Percentiles rank a stretch among this genome's conserved stretches.
Conservation (phyloP, 305 asterid species). For the Fraxinus xanthoxyloides region DNA sequence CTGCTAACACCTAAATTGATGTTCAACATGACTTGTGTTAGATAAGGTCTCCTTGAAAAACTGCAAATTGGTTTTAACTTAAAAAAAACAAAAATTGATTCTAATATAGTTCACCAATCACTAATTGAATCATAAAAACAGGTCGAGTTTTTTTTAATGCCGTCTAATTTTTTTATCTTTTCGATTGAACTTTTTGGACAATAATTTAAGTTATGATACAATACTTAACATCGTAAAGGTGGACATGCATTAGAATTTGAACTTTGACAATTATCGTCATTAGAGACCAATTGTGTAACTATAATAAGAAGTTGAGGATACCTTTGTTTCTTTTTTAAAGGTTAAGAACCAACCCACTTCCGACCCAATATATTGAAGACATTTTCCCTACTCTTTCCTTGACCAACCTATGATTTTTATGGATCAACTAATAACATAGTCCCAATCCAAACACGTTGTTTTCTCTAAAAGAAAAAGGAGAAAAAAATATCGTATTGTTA, state of each 20-base stretch:
- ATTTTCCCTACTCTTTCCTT: neutral
- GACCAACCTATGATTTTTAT: neutral
- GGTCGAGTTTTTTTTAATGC: neutral
- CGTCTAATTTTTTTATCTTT: neutral
- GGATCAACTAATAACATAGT: too few species aligned
- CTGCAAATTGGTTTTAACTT: neutral
- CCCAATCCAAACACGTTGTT: too few species aligned
- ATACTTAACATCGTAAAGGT: neutral
- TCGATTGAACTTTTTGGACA: neutral
- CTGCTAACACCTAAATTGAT: too few species aligned
- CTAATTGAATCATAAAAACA: neutral
- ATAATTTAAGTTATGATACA: neutral
- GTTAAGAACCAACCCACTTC: neutral
- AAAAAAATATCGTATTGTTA: too few species aligned
- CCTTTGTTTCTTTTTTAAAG: neutral
- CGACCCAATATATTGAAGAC: neutral
- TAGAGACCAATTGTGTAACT: neutral
- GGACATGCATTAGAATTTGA: neutral
- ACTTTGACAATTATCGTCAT: neutral
- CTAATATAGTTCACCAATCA: neutral
- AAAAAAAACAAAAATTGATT: too few species aligned
- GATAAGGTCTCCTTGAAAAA: neutral
- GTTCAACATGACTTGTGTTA: too few species aligned
- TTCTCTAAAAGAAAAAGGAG: too few species aligned
- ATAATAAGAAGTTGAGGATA: neutral